Evolutionary conservation across 148 eudicot genomes (phyloP), one percentile per base, ranked within the genome.

Genomic region (Camellia sinensis): DNA sequence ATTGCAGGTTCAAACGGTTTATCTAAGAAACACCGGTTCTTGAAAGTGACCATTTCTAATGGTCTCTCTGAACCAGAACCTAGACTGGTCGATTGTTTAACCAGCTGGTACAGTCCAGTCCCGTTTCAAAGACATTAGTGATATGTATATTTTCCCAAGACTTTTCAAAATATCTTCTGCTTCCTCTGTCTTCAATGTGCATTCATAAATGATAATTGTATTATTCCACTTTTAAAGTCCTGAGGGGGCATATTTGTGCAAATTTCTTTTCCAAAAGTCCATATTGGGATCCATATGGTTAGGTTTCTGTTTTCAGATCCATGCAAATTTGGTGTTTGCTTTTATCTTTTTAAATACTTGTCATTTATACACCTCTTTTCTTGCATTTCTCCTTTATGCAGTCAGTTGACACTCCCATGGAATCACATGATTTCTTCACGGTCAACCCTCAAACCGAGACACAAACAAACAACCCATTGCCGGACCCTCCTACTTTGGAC

Each of bases 381-480:
- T 61, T 83, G 43, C 22, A 8, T 75, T 40, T 77, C 48, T 79
- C 22, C 5, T 75, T 40, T 77, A 43, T 79, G 83, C 76, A 89
- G 94, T 86, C 87, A 0, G 88, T 77, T 3, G 92, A 90, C 14
- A 81, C 85, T 68, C 87, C 91, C 17, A 83, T 89, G 89, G 83
- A 66, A 48, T 78, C 94, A 13, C 86, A 87, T 56, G 93, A 91
- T 57, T 90, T 89, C 84, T 84, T 90, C 62, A 59, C 89, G 11
- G 78, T 73, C 10, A 85, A 89, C 71, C 85, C 85, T 61, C 79
- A 87, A 57, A 46, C 75, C 18, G 90, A 89, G 70, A 65, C 88
- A 6, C 86, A 88, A 73, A 81, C 82, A 56, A 83, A 74, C 74
- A 72, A 82, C 70, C 80, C 77, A n/a, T 80, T 87, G 77, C 87